Evolutionary conservation across 768 basidiomycete species (phyloP), one percentile per base, ranked within the genome.

Genomic region (Boletus rex-veris): DNA sequence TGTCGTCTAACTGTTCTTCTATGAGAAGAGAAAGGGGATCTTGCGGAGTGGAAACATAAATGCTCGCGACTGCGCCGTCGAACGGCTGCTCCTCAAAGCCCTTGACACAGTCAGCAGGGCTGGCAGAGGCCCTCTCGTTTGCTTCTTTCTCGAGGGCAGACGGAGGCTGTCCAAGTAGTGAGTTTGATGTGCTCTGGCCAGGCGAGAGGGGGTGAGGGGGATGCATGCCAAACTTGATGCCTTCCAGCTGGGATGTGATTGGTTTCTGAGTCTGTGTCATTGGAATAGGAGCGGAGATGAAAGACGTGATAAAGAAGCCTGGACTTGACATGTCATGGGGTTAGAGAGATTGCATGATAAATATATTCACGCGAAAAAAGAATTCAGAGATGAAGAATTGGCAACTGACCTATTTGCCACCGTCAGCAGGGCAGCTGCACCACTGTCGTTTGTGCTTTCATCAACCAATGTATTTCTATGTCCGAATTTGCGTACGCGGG

Each of bases 1-100:
- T 76, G 24, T 81, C 80, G 53, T 84, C 80, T 11, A 88, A 57
- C 50, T 67, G 75, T 58, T 86, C 86, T 44, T 79, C 73, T 58
- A 84, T 64, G 26, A 89, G 80, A 41, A 76, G 61, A 15, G 44
- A 50, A 36, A 68, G 42, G 19, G 67, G 63, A 45, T 68, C 67
- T 36, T 61, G 58, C 12, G 62, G 54, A 4, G 58, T 52, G 28
- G 61, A 67, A 16, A 40, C 40, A 30, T 72, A 80, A 16, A 80
- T 62, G 18, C 49, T 63, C 42, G 60, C 61, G 3, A 80, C 40
- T 19, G 70, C 69, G 10, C 56, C 45, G 26, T 74, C 71, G 19
- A 77, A 57, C 36, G 57, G 64, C 15, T 52, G 54, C 12, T 53
- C 56, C 45, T 59, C 61, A 35, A 45, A 31, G 35, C 47, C 52